Conservation (phyloP, 495 filamentous ascomycete species). For the Xylaria scruposa region DNA sequence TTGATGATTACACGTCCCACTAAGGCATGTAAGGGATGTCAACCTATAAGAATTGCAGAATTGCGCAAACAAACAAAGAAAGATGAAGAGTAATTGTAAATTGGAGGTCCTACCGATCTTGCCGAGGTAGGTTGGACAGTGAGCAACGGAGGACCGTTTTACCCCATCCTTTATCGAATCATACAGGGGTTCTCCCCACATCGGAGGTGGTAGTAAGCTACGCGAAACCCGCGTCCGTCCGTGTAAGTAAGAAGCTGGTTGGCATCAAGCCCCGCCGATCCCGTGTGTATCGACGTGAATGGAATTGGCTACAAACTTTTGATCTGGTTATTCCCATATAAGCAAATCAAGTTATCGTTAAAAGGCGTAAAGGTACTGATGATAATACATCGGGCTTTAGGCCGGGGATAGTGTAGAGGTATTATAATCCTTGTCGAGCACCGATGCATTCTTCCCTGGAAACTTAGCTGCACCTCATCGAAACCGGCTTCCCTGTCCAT, state of each 20-base stretch:
- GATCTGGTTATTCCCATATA: not conserved
- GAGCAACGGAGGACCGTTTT: not conserved
- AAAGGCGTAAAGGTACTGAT: not conserved
- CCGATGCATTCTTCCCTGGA: not conserved
- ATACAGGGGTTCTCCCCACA: slow-evolving; percentile 5
- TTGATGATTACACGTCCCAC: not conserved
- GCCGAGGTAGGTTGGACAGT: not conserved
- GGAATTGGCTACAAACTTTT: too few species aligned
- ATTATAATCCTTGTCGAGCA: not conserved
- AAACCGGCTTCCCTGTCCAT: not conserved
- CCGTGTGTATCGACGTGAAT: not conserved
- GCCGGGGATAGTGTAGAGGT: not conserved
- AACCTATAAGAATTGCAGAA: not conserved
- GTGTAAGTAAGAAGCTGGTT: not conserved
- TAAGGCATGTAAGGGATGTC: not conserved
- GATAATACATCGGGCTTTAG: not conserved
- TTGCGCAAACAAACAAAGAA: not conserved
- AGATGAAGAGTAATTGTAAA: not conserved
- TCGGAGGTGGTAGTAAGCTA: not conserved
- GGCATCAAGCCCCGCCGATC: not conserved
- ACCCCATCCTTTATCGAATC: not conserved
- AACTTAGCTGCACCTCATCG: not conserved
- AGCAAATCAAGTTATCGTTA: not conserved
- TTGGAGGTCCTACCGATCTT: not conserved
- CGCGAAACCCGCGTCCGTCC: not conserved